Evolutionary conservation across 1,139 yeast species (phyloP), one percentile per base, ranked within the genome.

Genomic region (Kodamaea arcana): DNA sequence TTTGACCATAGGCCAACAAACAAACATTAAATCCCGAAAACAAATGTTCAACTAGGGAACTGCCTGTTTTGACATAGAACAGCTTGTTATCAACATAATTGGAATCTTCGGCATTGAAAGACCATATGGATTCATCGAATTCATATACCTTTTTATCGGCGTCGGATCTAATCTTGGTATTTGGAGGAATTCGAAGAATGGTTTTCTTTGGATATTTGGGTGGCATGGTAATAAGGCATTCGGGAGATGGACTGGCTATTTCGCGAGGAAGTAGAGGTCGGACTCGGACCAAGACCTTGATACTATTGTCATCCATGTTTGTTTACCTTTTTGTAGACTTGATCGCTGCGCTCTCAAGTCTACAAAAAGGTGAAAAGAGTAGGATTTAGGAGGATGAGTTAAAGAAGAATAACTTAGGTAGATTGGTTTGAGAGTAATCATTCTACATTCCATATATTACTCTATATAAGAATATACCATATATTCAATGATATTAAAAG

Each of bases 1-100:
- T 83, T 52, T 83, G 90, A 1, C 94, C 94, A 48, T 83, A 80
- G 0, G 92, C 90, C 47, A 83, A 65, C 9, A 83, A 70, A 52
- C 92, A 83, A 16, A 84, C 81, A 51, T 83, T 83, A 54, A 71
- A 83, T 0, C 94, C 94, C 37, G 69, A 69, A 45, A 82, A 66
- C 24, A 80, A 72, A 48, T 83, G 86, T 21, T 72, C 68, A n/a
- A 83, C 57, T 39, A 80, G 62, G 28, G 74, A 78, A 3, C 69
- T 65, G 0, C 88, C 92, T 4, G 78, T 63, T 11, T 62, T 58
- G 3, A 58, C 48, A 49, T 80, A 83, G 11, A 82, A 74, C 3
- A 55, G 53, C 7, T 48, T 35, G 49, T 83, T 87, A 33, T 66
- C 65, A 3, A 69, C 66, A 50, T 60, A 77, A 36, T 62, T 46